Percentiles rank a stretch among this genome's conserved stretches.
Evolutionary conservation across 1,284 basidiomycete genomes (phyloP).

Genomic region (Tilletia walkeri): DNA sequence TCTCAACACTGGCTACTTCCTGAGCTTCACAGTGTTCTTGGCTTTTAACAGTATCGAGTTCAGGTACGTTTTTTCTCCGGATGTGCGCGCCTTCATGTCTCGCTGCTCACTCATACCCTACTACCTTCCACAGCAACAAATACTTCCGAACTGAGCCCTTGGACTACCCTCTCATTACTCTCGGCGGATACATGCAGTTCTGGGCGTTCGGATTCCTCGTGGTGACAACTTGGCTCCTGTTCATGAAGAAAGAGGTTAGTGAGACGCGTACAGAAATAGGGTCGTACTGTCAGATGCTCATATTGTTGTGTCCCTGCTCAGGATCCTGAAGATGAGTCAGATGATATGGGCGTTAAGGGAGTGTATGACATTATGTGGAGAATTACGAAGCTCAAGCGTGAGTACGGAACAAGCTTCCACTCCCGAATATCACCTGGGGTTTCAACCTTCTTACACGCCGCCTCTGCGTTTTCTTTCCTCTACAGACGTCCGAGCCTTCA

Average conservation of each 20-base stretch:
- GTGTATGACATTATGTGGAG: constrained; percentile 94
- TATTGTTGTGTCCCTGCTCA: background rate
- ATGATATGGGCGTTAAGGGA: constrained; percentile 82
- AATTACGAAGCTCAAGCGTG: constrained; percentile 86
- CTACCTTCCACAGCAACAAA: constrained; percentile 61
- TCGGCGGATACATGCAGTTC: constrained; percentile 81
- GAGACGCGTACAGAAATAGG: constrained; percentile 23
- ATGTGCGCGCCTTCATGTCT: too few relatives aligned
- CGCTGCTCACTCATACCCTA: background rate
- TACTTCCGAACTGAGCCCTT: constrained; percentile 65
- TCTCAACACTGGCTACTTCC: constrained; percentile 90
- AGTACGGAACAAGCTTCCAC: constrained; percentile 19
- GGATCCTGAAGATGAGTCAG: constrained; percentile 36
- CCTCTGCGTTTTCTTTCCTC: background rate
- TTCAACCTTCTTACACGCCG: constrained; percentile 36
- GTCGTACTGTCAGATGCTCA: background rate
- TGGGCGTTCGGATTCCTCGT: constrained; percentile 77
- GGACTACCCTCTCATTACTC: constrained; percentile 76
- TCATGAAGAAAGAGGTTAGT: constrained; percentile 83
- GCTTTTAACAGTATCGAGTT: constrained; percentile 95
- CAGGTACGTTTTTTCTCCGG: constrained; percentile 64
- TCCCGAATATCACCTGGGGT: too few relatives aligned
- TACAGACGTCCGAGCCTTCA: constrained; percentile 83
- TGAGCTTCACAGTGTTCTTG: constrained; percentile 95
- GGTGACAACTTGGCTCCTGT: constrained; percentile 81